Conservation (phyloP, 257 asterid species). For the Nicotiana undulata region DNA sequence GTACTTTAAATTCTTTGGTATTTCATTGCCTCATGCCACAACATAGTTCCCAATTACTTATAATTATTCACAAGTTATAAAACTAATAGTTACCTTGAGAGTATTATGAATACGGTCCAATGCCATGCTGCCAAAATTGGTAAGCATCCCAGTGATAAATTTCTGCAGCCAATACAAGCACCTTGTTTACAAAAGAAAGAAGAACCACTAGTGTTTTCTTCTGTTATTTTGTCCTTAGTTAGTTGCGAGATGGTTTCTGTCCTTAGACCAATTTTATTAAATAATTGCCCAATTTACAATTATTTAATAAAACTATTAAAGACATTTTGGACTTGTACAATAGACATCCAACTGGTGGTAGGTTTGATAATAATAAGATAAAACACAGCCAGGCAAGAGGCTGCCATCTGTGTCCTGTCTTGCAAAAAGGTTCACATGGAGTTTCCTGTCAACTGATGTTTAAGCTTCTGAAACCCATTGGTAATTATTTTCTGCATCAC, state of each 20-base stretch:
- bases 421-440: background rate
- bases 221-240: background rate
- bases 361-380: background rate
- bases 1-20: background rate
- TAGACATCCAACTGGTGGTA: background rate
- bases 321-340: background rate
- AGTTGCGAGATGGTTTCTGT: background rate
- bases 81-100: slow-evolving; percentile 62
- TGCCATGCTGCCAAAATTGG: slow-evolving; percentile 96
- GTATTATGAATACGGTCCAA: slow-evolving; percentile 94
- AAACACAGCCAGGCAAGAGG: background rate
- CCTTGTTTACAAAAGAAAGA: background rate
- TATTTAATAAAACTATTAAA: background rate
- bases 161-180: slow-evolving; percentile 43
- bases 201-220: background rate
- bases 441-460: background rate
- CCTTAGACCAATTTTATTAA: background rate
- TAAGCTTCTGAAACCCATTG: background rate
- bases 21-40: background rate
- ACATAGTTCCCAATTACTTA: background rate
- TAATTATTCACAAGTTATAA: background rate
- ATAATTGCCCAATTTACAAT: background rate
- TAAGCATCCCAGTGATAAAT: slow-evolving; percentile 89
- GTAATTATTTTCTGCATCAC: background rate
- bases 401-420: background rate